These are phyloP conservation scores for Boletus subparvulus DNA, from an alignment of 768 basidiomycete species.

Conservation along the genomic window DNA sequence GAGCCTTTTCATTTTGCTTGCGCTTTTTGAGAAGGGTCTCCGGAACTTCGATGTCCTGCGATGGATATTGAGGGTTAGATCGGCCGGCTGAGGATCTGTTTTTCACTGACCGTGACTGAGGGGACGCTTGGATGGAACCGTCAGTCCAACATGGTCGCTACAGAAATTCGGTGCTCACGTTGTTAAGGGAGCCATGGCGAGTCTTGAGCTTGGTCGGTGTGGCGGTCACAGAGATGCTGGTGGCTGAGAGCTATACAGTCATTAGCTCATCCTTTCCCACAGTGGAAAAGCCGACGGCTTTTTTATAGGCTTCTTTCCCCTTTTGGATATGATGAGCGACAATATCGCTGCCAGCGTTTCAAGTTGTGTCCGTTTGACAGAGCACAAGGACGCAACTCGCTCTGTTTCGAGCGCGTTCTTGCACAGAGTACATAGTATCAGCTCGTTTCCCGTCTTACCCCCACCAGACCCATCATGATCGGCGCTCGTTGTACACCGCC, in stretches of 20 bases:
- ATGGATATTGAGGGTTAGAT: constrained; percentile 9
- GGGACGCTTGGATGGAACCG: constrained; percentile 38
- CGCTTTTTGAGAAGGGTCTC: constrained; percentile 99
- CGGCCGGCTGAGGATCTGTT: neutral
- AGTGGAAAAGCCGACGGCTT: neutral
- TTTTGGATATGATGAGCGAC: neutral
- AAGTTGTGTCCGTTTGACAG: too few species aligned
- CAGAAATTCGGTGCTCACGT: constrained; percentile 42
- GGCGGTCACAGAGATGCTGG: constrained; percentile 19
- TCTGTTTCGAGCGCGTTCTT: neutral
- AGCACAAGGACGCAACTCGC: neutral
- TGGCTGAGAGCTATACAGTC: constrained; percentile 43
- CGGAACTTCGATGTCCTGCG: constrained; percentile 90
- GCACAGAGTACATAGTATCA: neutral
- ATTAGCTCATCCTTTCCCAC: constrained; percentile 33
- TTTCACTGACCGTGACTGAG: constrained; percentile 43
- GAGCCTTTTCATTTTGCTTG: constrained; percentile 95
- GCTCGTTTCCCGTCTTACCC: neutral
- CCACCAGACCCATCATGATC: neutral
- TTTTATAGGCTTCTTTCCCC: neutral
- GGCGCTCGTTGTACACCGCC: neutral
- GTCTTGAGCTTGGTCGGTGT: constrained; percentile 37
- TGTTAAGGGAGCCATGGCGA: constrained; percentile 50
- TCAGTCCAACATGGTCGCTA: neutral
- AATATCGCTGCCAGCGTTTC: too few species aligned